Evolutionary conservation across 345 rosid species (phyloP), one percentile per base, ranked within the genome.

Genomic region (Corchorus olitorius): DNA sequence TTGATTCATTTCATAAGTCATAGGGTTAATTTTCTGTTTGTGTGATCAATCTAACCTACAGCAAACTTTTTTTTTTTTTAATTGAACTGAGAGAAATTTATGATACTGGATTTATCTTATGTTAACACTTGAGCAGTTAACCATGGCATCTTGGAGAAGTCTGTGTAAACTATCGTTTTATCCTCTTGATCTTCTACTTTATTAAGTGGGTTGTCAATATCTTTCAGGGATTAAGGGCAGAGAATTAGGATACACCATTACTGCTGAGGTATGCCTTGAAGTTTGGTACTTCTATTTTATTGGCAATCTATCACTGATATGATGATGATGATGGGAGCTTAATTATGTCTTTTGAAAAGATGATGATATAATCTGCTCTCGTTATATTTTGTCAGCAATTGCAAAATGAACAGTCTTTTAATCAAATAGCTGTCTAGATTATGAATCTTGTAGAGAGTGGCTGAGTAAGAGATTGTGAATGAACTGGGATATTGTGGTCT

Each of bases 231-330:
- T 87, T 59, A 72, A 72, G 75, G 86, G 81, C 35, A 81, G 55
- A 75, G 84, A 85, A 80, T 85, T 85, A 46, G 45, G 62, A 68
- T 85, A 87, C 72, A 73, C 46, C 1, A 74, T 85, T 17, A 78
- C 83, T 2, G 81, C 84, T 39, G 84, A 85, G 88, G 88, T 87
- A 83, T 53, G 75, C 55, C 59, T 54, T 73, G 19, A 60, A 46
- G 76, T 75, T 58, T 65, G 22, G 33, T 67, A 15, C 54, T 50
- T 56, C 7, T 49, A 4, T 35, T 65, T 37, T 60, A 41, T 45
- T 60, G 58, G 15, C 14, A 15, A 69, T 13, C 73, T 68, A 68
- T 35, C 39, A 15, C 1, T 68, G 54, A 68, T 14, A 68, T 27
- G 72, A 27, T 68, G 27, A 27, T 68, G 27, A 27, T 27, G 58